Evolutionary conservation across 2,329 filamentous ascomycete genomes (phyloP), one percentile per base, ranked within the genome.

Genomic region (Emericellopsis atlantica): DNA sequence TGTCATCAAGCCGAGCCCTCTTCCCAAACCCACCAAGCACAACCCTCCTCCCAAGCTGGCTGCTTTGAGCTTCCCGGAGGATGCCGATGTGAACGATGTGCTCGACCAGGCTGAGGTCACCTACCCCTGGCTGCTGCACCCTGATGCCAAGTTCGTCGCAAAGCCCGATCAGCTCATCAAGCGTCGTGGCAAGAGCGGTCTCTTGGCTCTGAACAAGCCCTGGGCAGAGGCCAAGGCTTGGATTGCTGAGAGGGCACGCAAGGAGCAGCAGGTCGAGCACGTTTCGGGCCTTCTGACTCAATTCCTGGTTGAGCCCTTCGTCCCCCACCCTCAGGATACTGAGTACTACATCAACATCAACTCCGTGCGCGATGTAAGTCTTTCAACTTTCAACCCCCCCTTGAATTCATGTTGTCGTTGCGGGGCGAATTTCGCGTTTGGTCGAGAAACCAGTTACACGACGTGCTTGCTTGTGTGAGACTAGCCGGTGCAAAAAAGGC

Each of bases 331-430:
- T 49, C 77, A 88, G 56, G 83, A 88, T 64, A 95, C 90, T 49
- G 92, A 98, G 70, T 96, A 96, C 74, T 98, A 98, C 72, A 95
- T 98, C 74, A 95, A 95, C 81, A 98, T 98, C 74, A 92, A 95
- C 79, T 96, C 92, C 48, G 89, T 95, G 59, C 85, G 92, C 74
- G 92, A 96, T 81, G 92, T 96, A 81, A 80, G 88, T 80, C 26
- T 6, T 39, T n/a, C n/a, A 36, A 24, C 37, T 42, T 41, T 46
- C 46, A 21, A 4, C 45, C 46, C 44, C 45, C 43, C n/a, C 36
- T 10, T 14, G 33, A 35, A 35, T 12, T 16, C n/a, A 11, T 21
- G 34, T 21, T 16, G 7, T 42, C 23, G 41, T 44, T 40, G 37
- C 15, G 33, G 18, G 12, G 26, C 37, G 24, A 21, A 31, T 15